phyloP scores from a whole-genome alignment of 371 early-diverging fungal species.

The Apophysomyces variabilis region DNA sequence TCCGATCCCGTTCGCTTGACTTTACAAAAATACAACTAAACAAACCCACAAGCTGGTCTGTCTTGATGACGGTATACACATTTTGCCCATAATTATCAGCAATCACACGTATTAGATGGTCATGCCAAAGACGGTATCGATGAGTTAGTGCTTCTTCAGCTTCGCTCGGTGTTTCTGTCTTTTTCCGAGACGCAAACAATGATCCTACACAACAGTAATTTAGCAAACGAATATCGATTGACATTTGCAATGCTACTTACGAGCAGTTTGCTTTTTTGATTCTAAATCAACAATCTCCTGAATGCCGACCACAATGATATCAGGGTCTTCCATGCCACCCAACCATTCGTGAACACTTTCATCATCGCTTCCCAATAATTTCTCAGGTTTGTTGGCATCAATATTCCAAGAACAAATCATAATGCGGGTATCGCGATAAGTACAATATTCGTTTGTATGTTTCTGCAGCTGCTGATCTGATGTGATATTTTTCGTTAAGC shows the following conservation, averaged over 20 bases:
- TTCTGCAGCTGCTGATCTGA: constrained; percentile 34
- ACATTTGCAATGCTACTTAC: constrained; percentile 37
- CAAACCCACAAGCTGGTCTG: constrained; percentile 82
- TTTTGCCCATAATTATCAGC: constrained; percentile 49
- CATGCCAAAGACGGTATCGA: constrained; percentile 73
- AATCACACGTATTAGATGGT: constrained; percentile 60
- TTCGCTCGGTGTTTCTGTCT: constrained; percentile 49
- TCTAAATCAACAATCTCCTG: constrained; percentile 91
- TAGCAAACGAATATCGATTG: neutral
- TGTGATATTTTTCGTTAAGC: neutral
- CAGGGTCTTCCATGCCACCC: constrained; percentile 63
- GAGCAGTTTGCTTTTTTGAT: constrained; percentile 71
- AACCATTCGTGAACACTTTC: constrained; percentile 57
- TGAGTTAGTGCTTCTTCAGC: constrained; percentile 60
- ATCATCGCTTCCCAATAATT: constrained; percentile 42
- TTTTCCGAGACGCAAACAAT: constrained; percentile 61
- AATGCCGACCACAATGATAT: constrained; percentile 84
- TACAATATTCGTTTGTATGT: constrained; percentile 60
- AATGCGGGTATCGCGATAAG: constrained; percentile 60
- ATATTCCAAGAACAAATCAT: constrained; percentile 87
- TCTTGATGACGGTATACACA: constrained; percentile 70
- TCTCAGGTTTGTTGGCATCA: constrained; percentile 71
- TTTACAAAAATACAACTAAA: constrained; percentile 76
- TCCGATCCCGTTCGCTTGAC: constrained; percentile 35
- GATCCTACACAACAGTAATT: constrained; percentile 45